A percentile compares a stretch with the other conserved stretches of the same genome.
phyloP scores from a whole-genome alignment of 2,329 filamentous ascomycete species.

The Exophiala alcalophila region DNA sequence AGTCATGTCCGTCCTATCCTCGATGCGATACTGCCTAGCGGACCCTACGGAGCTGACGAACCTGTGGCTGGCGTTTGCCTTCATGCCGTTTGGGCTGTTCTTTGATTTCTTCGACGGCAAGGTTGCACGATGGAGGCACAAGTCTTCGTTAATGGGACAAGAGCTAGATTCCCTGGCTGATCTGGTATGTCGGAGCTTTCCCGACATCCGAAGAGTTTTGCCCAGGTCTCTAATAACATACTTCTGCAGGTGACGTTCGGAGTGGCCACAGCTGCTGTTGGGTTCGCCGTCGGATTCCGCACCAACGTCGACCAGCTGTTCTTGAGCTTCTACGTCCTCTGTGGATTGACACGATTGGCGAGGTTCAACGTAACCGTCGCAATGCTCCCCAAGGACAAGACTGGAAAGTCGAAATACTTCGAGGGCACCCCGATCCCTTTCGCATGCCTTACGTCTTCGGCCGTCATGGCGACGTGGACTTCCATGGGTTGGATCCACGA shows the following conservation, averaged over 20 bases:
- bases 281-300: constrained; percentile 84
- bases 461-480: constrained; percentile 86
- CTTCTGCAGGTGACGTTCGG: constrained; percentile 81
- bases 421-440: constrained; percentile 90
- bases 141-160: constrained; percentile 96
- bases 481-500: constrained; percentile 75
- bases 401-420: constrained; percentile 91
- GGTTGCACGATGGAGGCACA: constrained; percentile 92
- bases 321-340: constrained; percentile 82
- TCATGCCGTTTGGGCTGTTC: constrained; percentile 91
- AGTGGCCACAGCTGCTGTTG: constrained; percentile 79
- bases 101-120: constrained; percentile 98
- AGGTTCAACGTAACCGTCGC: constrained; percentile 96
- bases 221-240: constrained; percentile 1
- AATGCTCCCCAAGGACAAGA: constrained; percentile 83
- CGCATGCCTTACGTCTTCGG: constrained; percentile 76
- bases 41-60: constrained; percentile 63
- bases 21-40: constrained; percentile 85
- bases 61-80: constrained; percentile 76
- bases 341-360: constrained; percentile 82
- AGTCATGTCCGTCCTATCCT: constrained; percentile 94
- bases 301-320: constrained; percentile 76
- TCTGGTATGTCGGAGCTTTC: constrained; percentile 65
- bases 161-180: constrained; percentile 95
- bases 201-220: background rate